Evolutionary conservation across 805 yeast species (phyloP).

Genomic region (Metschnikowia kofuensis): DNA sequence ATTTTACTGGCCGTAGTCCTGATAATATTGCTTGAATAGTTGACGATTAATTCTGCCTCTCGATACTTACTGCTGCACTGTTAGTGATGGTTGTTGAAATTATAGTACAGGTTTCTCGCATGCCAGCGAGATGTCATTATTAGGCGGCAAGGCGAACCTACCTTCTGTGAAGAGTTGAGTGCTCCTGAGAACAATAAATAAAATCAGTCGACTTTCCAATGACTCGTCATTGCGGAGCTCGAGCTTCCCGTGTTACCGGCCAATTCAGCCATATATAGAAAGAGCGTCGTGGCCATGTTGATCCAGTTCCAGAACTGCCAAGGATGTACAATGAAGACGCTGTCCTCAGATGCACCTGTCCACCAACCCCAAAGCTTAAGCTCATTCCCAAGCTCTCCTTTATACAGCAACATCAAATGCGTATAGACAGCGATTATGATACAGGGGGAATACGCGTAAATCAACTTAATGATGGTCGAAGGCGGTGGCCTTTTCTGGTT

Average conservation of each 20-base stretch:
- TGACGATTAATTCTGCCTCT: neutral
- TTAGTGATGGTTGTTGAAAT: too few species aligned
- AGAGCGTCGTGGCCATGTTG: constrained; percentile 75
- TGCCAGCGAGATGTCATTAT: neutral
- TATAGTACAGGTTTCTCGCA: constrained; percentile 6
- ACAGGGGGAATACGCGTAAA: constrained; percentile 91
- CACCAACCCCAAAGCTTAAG: constrained; percentile 59
- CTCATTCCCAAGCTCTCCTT: constrained; percentile 68
- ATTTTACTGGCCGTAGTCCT: constrained; percentile 2
- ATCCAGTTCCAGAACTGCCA: constrained; percentile 98
- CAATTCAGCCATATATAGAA: constrained; percentile 79
- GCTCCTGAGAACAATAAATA: neutral
- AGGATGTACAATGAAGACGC: constrained; percentile 50
- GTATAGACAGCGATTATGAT: constrained; percentile 93
- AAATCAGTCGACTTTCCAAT: constrained; percentile 39
- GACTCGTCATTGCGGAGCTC: constrained; percentile 38
- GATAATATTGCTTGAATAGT: constrained; percentile 11
- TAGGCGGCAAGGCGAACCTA: too few species aligned
- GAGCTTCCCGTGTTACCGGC: constrained; percentile 36
- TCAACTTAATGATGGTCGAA: constrained; percentile 47
- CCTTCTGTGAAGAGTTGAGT: neutral
- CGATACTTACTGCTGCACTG: too few species aligned
- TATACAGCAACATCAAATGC: constrained; percentile 86
- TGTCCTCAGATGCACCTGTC: constrained; percentile 24
- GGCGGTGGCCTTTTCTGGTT: constrained; percentile 7